phyloP scores from a whole-genome alignment of 257 asterid species.

The Solanum virginianum region DNA sequence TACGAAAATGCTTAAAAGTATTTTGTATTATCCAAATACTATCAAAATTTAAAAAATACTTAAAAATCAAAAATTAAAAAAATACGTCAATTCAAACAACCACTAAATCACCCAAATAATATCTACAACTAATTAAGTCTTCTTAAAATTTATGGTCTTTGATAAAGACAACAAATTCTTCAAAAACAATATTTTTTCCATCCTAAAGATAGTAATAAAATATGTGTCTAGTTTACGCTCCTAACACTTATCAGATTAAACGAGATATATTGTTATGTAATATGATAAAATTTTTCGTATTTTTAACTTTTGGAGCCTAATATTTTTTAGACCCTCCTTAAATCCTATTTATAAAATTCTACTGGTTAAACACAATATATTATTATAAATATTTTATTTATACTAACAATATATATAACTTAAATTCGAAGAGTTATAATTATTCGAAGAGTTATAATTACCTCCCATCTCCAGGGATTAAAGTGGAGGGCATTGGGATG shows the following conservation, averaged over 20 bases:
- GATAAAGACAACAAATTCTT: neutral
- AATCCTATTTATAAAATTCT: too few species aligned
- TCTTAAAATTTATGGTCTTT: neutral
- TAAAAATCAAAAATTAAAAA: too few species aligned
- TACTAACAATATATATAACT: neutral
- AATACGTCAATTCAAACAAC: too few species aligned
- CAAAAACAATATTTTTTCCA: rapidly evolving
- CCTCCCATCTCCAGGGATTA: constrained; percentile 85
- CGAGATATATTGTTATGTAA: too few species aligned
- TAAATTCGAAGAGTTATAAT: neutral
- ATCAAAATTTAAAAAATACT: too few species aligned
- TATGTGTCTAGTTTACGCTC: too few species aligned
- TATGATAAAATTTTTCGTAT: too few species aligned
- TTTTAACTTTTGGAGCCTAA: too few species aligned
- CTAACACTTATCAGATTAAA: too few species aligned
- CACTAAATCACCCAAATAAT: neutral
- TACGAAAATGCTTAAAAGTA: too few species aligned
- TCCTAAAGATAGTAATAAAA: neutral
- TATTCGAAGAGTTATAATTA: neutral
- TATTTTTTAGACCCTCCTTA: too few species aligned
- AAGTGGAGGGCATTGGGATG: constrained; percentile 41
- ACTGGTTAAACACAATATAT: neutral
- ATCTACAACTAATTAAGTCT: neutral
- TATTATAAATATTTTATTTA: neutral
- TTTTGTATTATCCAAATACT: too few species aligned